These are phyloP conservation scores for Penicillium polonicum DNA, from an alignment of 2,329 filamentous ascomycete genomes.

Conservation along the genomic window DNA sequence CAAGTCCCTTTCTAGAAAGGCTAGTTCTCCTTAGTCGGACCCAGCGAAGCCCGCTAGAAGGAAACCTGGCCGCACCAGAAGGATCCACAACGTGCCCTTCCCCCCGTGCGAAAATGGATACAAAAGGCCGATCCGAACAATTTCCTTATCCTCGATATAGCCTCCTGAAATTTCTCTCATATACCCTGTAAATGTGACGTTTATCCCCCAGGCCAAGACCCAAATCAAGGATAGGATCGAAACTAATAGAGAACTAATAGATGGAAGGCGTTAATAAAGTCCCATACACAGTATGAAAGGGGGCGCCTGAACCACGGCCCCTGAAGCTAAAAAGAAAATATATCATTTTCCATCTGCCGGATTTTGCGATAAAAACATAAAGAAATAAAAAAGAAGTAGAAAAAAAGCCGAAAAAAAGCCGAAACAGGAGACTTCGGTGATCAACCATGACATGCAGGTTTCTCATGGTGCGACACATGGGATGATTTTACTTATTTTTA, in stretches of 20 bases:
- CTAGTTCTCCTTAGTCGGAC: constrained; percentile 23
- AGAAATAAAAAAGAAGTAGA: not conserved
- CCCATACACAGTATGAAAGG: constrained; percentile 14
- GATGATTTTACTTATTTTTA: constrained; percentile 7
- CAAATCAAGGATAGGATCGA: not conserved
- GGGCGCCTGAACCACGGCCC: constrained; percentile 2
- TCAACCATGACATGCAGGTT: constrained; percentile 14
- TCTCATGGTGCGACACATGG: constrained; percentile 11
- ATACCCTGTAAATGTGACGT: constrained; percentile 9
- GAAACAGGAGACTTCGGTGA: not conserved
- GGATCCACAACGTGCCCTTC: constrained; percentile 37
- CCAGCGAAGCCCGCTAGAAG: constrained; percentile 31
- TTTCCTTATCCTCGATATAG: not conserved
- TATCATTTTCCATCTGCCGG: not conserved
- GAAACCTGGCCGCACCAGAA: constrained; percentile 37
- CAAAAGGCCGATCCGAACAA: constrained; percentile 33
- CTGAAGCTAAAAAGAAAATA: constrained; percentile 7
- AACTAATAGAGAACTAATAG: not conserved
- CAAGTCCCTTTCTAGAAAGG: constrained; percentile 4
- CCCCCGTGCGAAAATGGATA: constrained; percentile 34
- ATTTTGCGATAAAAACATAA: not conserved
- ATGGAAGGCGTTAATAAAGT: not conserved
- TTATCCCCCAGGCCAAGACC: not conserved
- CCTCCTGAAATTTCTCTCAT: constrained; percentile 2
- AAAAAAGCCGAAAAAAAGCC: not conserved